Base-by-base conservation (phyloP, 768 basidiomycete species). In the Hericium coralloides region DNA sequence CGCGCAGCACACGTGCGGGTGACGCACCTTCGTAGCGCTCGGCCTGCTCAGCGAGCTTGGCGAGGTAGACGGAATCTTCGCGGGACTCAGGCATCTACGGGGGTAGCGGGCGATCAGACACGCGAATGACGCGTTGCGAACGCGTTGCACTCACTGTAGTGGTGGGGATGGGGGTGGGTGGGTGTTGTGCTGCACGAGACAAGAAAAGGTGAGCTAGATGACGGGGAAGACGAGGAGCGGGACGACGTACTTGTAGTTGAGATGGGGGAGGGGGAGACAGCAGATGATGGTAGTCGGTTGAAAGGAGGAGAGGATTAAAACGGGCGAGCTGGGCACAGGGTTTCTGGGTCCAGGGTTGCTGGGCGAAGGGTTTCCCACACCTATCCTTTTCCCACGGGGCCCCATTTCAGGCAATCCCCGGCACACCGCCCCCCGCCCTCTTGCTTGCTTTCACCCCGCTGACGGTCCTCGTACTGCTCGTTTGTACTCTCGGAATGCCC, bases 1-100 rank as follows among this genome's bases (percentile, higher is more conserved):
- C 41, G 38, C 57, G 45, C 38, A 59, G 56, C 37, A 39, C 52
- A 55, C 22, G 45, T 15, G 38, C 53, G 43, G 25, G 55, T 38
- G 25, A 69, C 77, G 52, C 47, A 88, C 95, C 95, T 80, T 98
- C 95, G 73, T 98, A 98, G 52, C 95, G 95, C 83, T 98, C 95
- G 67, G 95, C 95, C 80, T 98, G 94, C 81, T 98, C 94, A 72
- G 93, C 92, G 80, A 98, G 93, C 91, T 98, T 98, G 79, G 95
- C 95, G 76, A 97, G 94, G 83, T 98, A 98, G 76, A 98, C 95
- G 67, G 89, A 92, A 75, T 95, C 92, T 84, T 95, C 93, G 70
- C 93, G 92, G 71, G 83, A 77, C 70, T 87, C 86, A 70, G 85
- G 72, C 89, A 90, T 90, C 87, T 89, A 53, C 38, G 59, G 26